Evolutionary conservation across 2,329 filamentous ascomycete species (phyloP), one percentile per base, ranked within the genome.

Genomic region (Neonectria hederae): DNA sequence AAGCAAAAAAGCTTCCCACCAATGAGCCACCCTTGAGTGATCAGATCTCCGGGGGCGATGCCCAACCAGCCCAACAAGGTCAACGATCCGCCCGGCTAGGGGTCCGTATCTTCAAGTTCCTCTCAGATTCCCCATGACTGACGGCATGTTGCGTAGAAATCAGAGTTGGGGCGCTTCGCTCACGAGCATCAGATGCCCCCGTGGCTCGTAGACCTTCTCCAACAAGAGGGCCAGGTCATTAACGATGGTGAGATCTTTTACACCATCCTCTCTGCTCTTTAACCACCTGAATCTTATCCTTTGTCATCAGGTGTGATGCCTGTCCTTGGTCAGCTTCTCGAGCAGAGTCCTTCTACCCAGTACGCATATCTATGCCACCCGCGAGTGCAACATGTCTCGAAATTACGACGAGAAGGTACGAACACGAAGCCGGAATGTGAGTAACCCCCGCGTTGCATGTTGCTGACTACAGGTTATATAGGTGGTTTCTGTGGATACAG

Each of bases 401-500:
- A 97, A 74, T 83, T 97, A 56, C 86, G 85, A n/a, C 85, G 83
- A 65, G 94, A 97, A 80, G 89, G 88, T 86, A 76, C 32, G 70
- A 9, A 22, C 1, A 35, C 8, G 4, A 13, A 11, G 17, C 35
- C 4, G 3, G 5, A 14, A 26, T 30, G 5, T 9, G 19, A 21
- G n/a, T 9, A 10, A 3, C 26, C 3, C 13, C 22, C 13, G 3
- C 9, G 14, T 32, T 7, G 26, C 11, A 40, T 17, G 22, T 21
- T 13, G 28, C 28, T 66, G 10, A 48, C 45, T 24, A 5, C 24
- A 2, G 19, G 32, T 21, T 17, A 3, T 4, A 87, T 3, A 87
- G 94, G 94, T 22, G 92, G 93, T 6, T 98, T 98, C 76, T 98
- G 95, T 76, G 95, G 95, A 4, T 98, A 97, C 76, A 87, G 95